A percentile compares a stretch with the other conserved stretches of the same genome.
These are phyloP conservation scores for Grigorovia jiainica DNA, from an alignment of 805 yeast species.

Conservation along the genomic window DNA sequence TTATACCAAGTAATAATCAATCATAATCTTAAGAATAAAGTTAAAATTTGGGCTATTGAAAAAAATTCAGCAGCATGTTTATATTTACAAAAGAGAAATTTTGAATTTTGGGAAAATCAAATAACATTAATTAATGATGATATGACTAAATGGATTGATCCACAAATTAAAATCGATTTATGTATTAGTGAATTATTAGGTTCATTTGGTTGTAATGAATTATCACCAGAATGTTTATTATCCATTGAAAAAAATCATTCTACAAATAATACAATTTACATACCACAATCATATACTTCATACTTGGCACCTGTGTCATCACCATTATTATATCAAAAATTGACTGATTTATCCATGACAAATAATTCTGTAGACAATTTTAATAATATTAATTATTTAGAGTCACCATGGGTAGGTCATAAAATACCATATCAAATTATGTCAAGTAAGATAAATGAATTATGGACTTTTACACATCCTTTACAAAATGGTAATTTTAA, in stretches of 20 bases:
- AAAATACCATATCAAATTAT: slow-evolving; percentile 35
- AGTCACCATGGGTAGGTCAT: slow-evolving; percentile 40
- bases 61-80: slow-evolving; percentile 55
- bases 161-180: slow-evolving; percentile 37
- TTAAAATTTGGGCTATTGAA: slow-evolving; percentile 54
- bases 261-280: slow-evolving; percentile 40
- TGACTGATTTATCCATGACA: slow-evolving; percentile 9
- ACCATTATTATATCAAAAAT: slow-evolving; percentile 39
- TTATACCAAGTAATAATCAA: slow-evolving; percentile 1
- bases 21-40: slow-evolving; percentile 12
- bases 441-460: slow-evolving; percentile 37
- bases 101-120: slow-evolving; percentile 40
- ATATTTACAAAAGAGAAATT: slow-evolving; percentile 40
- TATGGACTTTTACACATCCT: slow-evolving; percentile 61
- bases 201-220: slow-evolving; percentile 87
- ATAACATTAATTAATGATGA: slow-evolving; percentile 51
- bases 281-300: slow-evolving; percentile 52
- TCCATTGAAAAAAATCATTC: slow-evolving; percentile 34
- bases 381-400: slow-evolving; percentile 21
- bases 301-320: slow-evolving; percentile 59
- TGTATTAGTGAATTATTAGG: slow-evolving; percentile 79
- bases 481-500: slow-evolving; percentile 7
- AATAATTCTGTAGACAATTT: background rate
- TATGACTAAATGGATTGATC: slow-evolving; percentile 42
- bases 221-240: slow-evolving; percentile 71